These are phyloP conservation scores for Tetracentron sinense DNA, from an alignment of 164 flowering plant species.

Conservation along the genomic window DNA sequence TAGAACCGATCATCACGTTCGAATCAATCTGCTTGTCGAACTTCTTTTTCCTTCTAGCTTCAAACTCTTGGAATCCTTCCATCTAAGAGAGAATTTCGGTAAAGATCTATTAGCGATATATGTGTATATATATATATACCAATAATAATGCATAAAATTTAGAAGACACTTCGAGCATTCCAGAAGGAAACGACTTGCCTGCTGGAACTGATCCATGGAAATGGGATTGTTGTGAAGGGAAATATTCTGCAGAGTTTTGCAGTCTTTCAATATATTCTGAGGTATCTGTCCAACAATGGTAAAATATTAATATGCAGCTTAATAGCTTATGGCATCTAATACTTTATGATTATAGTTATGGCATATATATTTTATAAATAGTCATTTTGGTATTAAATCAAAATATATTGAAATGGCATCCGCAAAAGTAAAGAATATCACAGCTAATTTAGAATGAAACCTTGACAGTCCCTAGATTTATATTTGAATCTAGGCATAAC, in stretches of 20 bases:
- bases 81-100: conserved; percentile 35
- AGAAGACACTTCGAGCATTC: neutral
- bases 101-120: neutral
- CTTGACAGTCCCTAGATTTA: too few species aligned
- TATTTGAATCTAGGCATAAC: too few species aligned
- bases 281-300: conserved; percentile 54
- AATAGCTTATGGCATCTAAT: neutral
- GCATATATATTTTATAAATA: too few species aligned
- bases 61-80: conserved; percentile 92
- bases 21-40: conserved; percentile 98
- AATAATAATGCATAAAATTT: neutral
- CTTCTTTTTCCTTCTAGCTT: conserved; percentile 86
- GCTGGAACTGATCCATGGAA: conserved; percentile 89
- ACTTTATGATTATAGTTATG: neutral
- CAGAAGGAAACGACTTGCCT: conserved; percentile 34
- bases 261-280: conserved; percentile 65
- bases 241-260: conserved; percentile 79
- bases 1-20: conserved; percentile 90
- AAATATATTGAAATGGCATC: too few species aligned
- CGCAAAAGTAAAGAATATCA: too few species aligned
- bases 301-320: neutral
- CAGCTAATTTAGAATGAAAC: too few species aligned
- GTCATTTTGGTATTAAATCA: too few species aligned
- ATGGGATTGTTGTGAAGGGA: conserved; percentile 91
- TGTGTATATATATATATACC: neutral